phyloP scores from a whole-genome alignment of 2,329 filamentous ascomycete genomes.

The Fusarium sp. region DNA sequence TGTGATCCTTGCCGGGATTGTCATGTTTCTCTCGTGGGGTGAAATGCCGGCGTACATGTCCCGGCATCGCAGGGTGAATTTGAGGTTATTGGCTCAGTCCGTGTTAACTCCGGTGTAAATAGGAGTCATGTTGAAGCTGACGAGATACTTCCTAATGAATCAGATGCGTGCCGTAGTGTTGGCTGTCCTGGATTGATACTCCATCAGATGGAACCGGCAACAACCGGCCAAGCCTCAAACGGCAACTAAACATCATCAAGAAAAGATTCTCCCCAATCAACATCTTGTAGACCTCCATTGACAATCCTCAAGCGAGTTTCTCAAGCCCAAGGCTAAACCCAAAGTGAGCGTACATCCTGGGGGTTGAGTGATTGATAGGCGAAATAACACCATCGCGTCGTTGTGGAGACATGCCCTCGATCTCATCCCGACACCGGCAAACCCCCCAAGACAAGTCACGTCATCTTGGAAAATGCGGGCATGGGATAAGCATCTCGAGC shows the following conservation, averaged over 20 bases:
- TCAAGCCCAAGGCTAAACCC: background rate
- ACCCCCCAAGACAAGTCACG: constrained; percentile 23
- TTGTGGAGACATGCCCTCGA: constrained; percentile 26
- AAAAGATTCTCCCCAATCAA: constrained; percentile 3
- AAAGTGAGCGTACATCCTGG: constrained; percentile 3
- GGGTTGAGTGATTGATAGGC: constrained; percentile 41
- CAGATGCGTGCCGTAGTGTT: background rate
- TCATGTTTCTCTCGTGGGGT: background rate
- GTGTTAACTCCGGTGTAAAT: background rate
- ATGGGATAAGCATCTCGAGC: constrained; percentile 21
- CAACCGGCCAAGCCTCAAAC: background rate
- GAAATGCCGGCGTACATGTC: background rate
- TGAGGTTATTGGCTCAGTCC: background rate
- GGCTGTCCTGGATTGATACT: background rate
- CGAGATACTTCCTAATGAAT: background rate
- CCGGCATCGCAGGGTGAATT: background rate
- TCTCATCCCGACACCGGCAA: constrained; percentile 35
- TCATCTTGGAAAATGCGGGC: constrained; percentile 32
- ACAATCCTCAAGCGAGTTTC: background rate
- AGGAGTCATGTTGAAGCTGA: background rate
- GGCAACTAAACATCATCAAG: background rate
- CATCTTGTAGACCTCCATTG: background rate
- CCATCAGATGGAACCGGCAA: background rate
- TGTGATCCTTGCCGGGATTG: background rate
- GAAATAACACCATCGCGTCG: constrained; percentile 42